Evolutionary conservation across 805 yeast genomes (phyloP), one percentile per base, ranked within the genome.

Genomic region (Myxozyma monticola): DNA sequence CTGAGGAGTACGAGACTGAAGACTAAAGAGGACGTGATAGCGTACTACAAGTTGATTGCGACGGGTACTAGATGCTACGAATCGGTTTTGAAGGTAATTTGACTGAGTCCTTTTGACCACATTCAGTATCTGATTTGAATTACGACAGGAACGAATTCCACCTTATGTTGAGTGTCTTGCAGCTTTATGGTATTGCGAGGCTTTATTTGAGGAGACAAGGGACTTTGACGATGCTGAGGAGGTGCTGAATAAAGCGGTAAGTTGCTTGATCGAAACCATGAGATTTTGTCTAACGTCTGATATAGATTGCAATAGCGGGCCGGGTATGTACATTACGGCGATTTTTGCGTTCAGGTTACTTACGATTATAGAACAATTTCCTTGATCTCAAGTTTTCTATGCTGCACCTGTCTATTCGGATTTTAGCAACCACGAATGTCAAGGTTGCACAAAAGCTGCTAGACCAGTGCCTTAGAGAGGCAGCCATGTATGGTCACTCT

Each of bases 161-260:
- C 56, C 56, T 4, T 54, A 54, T 36, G 53, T 54, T 10, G 59
- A 54, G 20, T 54, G 59, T 29, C 21, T 54, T 17, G 57, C 59
- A 9, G 49, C 50, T 25, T 36, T 54, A 22, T 43, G 48, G 51
- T 54, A 54, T 24, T 45, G 47, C 26, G 57, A 54, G 26, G 45
- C 42, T 9, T 14, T 54, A 17, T 51, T 31, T 17, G 10, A 14
- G 10, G 59, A 54, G 22, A 48, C 50, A 6, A 38, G 29, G 9
- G 46, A 43, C 2, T 36, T 36, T 14, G 45, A 20, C 28, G 50
- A 36, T 15, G 59, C 56, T 1, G 59, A 54, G 36, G 56, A 54
- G 29, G 56, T 45, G 5, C 44, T 54, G 26, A 54, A 54, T 42
- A 54, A 54, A 31, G 59, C 50, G 50, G n/a, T n/a, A n/a, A n/a